These are phyloP conservation scores for Paecilomyces niveus DNA, from an alignment of 2,329 filamentous ascomycete genomes.

Conservation along the genomic window DNA sequence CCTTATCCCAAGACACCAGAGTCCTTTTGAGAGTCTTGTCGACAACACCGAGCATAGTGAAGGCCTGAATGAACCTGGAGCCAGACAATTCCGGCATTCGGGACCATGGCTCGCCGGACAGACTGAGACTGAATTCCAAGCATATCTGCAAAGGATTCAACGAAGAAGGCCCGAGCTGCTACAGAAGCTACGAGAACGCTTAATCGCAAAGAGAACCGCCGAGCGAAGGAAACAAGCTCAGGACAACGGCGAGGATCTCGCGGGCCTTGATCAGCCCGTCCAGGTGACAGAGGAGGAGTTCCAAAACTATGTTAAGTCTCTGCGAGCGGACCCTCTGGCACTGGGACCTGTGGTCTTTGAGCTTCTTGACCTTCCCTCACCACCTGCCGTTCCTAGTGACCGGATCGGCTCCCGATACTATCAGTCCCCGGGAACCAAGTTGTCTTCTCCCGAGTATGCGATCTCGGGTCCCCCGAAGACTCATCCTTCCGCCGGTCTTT, in stretches of 20 bases:
- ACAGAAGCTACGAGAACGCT: conserved; percentile 27
- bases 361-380: conserved; percentile 50
- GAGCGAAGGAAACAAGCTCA: conserved; percentile 31
- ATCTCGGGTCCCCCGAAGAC: conserved; percentile 50
- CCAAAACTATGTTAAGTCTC: conserved; percentile 37
- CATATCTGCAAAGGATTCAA: conserved; percentile 42
- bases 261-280: conserved; percentile 16
- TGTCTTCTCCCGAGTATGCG: conserved; percentile 37
- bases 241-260: conserved; percentile 33
- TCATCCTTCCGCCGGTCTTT: conserved; percentile 59
- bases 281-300: conserved; percentile 40
- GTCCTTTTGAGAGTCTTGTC: conserved; percentile 34
- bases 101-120: conserved; percentile 54
- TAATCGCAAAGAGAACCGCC: conserved; percentile 24
- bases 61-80: conserved; percentile 21
- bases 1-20: conserved; percentile 24
- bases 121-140: conserved; percentile 48
- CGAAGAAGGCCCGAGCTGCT: conserved; percentile 33
- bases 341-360: conserved; percentile 48
- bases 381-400: conserved; percentile 29
- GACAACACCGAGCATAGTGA: conserved; percentile 40
- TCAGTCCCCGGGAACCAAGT: conserved; percentile 25
- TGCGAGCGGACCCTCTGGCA: conserved; percentile 34
- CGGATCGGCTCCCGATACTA: conserved; percentile 28
- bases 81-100: conserved; percentile 49